These are phyloP conservation scores for Malbranchea cinnamomea DNA, from an alignment of 2,329 filamentous ascomycete species.

Conservation along the genomic window DNA sequence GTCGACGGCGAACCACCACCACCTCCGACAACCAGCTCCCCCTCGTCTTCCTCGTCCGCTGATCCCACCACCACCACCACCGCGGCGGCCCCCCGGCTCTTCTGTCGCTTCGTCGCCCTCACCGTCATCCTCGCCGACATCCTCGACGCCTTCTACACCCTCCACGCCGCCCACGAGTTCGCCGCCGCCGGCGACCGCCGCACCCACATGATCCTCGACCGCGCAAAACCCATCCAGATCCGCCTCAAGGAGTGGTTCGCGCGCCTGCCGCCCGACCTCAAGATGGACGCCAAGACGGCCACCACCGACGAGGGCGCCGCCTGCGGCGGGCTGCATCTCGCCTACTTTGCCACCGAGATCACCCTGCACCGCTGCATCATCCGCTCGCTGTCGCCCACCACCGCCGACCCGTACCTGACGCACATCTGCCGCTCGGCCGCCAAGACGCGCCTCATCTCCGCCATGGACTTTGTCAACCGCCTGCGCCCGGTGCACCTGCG, in stretches of 20 bases:
- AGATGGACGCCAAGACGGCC: slow-evolving; percentile 30
- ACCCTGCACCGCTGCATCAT: slow-evolving; percentile 85
- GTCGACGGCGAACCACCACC: no score
- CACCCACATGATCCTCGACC: slow-evolving; percentile 36
- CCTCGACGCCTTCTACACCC: slow-evolving; percentile 37
- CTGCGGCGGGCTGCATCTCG: slow-evolving; percentile 66
- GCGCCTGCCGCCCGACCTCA: slow-evolving; percentile 31
- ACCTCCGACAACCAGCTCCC: no score
- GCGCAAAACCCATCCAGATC: slow-evolving; percentile 39
- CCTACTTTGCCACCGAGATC: slow-evolving; percentile 89
- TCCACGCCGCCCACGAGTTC: slow-evolving; percentile 33
- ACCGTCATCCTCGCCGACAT: slow-evolving; percentile 38
- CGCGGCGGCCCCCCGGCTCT: slow-evolving; percentile 27
- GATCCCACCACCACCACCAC: not conserved
- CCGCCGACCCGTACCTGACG: slow-evolving; percentile 62
- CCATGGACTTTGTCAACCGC: slow-evolving; percentile 95
- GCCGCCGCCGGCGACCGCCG: slow-evolving; percentile 26
- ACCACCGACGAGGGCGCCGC: slow-evolving; percentile 18
- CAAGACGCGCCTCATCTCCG: slow-evolving; percentile 84
- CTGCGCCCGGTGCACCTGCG: slow-evolving; percentile 71
- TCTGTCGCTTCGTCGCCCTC: slow-evolving; percentile 37
- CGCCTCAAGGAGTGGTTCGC: slow-evolving; percentile 39
- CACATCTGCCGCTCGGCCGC: slow-evolving; percentile 89
- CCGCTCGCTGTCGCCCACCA: slow-evolving; percentile 49
- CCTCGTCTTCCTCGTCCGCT: not conserved